Conservation (phyloP, 2,329 filamentous ascomycete genomes). For the Paecilomyces fulvus region DNA sequence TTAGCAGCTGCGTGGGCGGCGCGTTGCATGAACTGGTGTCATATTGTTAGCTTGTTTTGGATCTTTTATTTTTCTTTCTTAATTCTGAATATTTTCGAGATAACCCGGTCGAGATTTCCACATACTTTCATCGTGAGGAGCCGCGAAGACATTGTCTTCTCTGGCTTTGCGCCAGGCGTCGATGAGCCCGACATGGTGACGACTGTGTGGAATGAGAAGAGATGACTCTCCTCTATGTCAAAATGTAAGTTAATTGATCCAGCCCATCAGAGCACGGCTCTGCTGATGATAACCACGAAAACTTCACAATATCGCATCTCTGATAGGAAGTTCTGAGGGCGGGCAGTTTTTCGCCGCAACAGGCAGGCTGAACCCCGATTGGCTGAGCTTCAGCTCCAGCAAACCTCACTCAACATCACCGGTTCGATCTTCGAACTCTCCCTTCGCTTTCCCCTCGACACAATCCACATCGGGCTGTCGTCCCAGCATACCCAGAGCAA, state of each 20-base stretch:
- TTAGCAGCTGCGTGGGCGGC: conserved; percentile 43
- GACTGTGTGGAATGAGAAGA: neutral
- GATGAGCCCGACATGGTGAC: conserved; percentile 23
- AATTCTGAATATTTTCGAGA: conserved; percentile 1
- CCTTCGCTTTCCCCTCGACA: conserved; percentile 11
- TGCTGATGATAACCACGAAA: neutral
- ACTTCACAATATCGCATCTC: conserved; percentile 3
- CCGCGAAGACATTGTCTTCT: conserved; percentile 73
- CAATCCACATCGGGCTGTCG: conserved; percentile 4
- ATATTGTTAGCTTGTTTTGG: neutral
- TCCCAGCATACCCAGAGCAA: conserved; percentile 10
- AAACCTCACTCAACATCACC: neutral
- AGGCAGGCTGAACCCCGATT: conserved; percentile 13
- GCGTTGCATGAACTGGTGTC: conserved; percentile 74
- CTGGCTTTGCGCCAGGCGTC: conserved; percentile 47
- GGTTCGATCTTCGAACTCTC: conserved; percentile 12
- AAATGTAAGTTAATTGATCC: neutral
- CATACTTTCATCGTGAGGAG: conserved; percentile 78
- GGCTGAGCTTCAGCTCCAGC: conserved; percentile 4
- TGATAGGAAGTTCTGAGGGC: conserved; percentile 4
- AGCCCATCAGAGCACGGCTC: neutral
- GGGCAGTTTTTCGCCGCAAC: conserved; percentile 8
- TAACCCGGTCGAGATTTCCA: neutral
- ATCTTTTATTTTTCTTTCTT: neutral
- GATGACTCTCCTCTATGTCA: neutral